Percentiles rank a stretch among this genome's conserved stretches.
Evolutionary conservation across 164 flowering plant genomes (phyloP).

Genomic region (Vitis vinifera): ASM3070453v1 NC_081807.1:3957001-3957500

Average conservation of each 20-base stretch:
- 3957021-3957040: slow-evolving; percentile 48
- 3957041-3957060: slow-evolving; percentile 54
- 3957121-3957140: slow-evolving; percentile 52
- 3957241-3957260: slow-evolving; percentile 63
- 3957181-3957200: slow-evolving; percentile 84
- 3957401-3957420: not conserved
- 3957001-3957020: slow-evolving; percentile 56
- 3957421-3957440: not conserved
- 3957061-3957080: slow-evolving; percentile 58
- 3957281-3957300: slow-evolving; percentile 50
- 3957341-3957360: slow-evolving; percentile 49
- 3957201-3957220: slow-evolving; percentile 73
- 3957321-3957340: slow-evolving; percentile 46
- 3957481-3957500: not conserved
- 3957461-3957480: too few species aligned
- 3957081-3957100: slow-evolving; percentile 64
- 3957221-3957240: slow-evolving; percentile 72
- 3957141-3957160: slow-evolving; percentile 45
- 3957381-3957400: slow-evolving; percentile 16
- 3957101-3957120: slow-evolving; percentile 45
- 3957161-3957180: slow-evolving; percentile 76
- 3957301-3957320: slow-evolving; percentile 59
- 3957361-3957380: slow-evolving; percentile 43
- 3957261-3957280: slow-evolving; percentile 85
- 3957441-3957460: too few species aligned